These are phyloP conservation scores for Tuber microsphaerosporum DNA, from an alignment of 495 filamentous ascomycete species.

Conservation along the genomic window DNA sequence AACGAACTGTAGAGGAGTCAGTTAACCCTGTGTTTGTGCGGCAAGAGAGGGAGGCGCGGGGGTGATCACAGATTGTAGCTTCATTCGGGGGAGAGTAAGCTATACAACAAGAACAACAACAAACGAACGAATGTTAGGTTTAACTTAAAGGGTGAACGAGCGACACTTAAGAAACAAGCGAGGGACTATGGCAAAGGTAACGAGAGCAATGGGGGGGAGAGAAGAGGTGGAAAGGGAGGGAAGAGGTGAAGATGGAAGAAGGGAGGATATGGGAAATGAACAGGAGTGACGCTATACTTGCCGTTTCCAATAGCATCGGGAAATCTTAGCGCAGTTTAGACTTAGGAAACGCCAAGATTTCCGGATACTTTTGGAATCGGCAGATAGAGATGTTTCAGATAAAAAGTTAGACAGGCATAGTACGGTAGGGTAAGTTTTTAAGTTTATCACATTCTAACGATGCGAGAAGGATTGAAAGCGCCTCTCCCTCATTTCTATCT, in stretches of 20 bases:
- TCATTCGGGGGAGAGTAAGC: background rate
- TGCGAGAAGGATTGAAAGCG: too few relatives aligned
- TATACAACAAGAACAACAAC: background rate
- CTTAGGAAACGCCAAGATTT: too few relatives aligned
- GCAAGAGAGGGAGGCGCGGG: background rate
- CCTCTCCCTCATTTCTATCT: background rate
- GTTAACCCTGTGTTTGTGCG: background rate
- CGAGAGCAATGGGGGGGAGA: background rate
- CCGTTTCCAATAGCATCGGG: too few relatives aligned
- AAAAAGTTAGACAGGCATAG: too few relatives aligned
- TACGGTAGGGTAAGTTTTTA: too few relatives aligned
- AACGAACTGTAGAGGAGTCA: conserved; percentile 17
- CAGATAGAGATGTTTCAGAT: too few relatives aligned
- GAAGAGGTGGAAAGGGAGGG: background rate
- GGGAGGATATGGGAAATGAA: conserved; percentile 22
- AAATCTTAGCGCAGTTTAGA: too few relatives aligned
- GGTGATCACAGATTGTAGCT: background rate
- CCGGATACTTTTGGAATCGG: too few relatives aligned
- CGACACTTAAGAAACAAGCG: conserved; percentile 13
- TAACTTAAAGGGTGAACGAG: background rate
- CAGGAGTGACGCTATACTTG: conserved; percentile 7
- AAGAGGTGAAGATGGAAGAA: background rate
- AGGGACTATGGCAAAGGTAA: conserved; percentile 7
- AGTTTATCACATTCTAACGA: too few relatives aligned
- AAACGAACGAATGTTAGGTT: background rate